Base-by-base conservation (phyloP, 2,329 filamentous ascomycete species). In the Keithomyces neogunnii region DNA sequence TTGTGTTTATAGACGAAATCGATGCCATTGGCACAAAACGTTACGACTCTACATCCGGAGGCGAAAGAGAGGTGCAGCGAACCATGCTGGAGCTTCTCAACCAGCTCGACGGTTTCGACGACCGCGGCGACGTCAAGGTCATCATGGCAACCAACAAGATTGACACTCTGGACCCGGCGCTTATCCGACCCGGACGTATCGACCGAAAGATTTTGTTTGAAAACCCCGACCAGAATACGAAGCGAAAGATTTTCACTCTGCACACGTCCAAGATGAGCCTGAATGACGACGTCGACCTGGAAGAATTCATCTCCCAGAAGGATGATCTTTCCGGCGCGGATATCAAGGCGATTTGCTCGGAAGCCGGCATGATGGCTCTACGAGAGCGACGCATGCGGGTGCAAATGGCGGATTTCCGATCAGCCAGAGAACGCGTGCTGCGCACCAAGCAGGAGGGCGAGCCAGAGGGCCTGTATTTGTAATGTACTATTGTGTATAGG, bases 61-160 rank as follows among this genome's bases (percentile, higher is more conserved):
- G 95, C 67, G 93, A 99, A 70, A 87, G 92, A 60, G 93, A 99
- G 70, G 89, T 99, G 39, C 93, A 99, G 74, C 85, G 93, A 69
- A 99, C 93, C 47, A 99, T 99, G 93, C 75, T 99, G 70, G 93
- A 99, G 66, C 81, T 99, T 50, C 84, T 99, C 42, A 99, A 99
- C 72, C 93, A 99, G 74, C 84, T 99, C 7, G 93, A 99, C 67
- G 93, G 93, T 63, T 99, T 99, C 73, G 93, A 99, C 66, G 95
- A 99, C 70, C 88, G 93, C 55, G 95, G 93, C 60, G 93, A 99
- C 66, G 92, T 99, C 71, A 99, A 99, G 77, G 93, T 99, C 55
- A 92, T 99, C 69, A 97, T 99, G 91, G 95, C 93, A 10, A 99
- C 93, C 59, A 99, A 99, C 84, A 99, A 99, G 82, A 99, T 99